Percentiles rank a stretch among this genome's conserved stretches.
Conservation (phyloP, 768 basidiomycete species). For the Hypsizygus marmoreus region DNA sequence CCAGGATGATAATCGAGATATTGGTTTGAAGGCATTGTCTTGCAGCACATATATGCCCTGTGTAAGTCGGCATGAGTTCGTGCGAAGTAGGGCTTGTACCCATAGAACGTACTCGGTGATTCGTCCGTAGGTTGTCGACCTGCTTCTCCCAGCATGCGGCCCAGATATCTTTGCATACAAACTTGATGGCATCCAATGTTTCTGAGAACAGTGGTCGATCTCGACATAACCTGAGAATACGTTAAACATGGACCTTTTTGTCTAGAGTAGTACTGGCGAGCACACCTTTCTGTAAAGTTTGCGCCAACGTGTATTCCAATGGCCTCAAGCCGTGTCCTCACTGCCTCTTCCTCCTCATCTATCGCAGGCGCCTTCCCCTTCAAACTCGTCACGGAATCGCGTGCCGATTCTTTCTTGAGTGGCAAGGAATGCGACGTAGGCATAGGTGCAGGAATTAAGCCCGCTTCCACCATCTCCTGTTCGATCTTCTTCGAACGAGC, state of each 20-base stretch:
- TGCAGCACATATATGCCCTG: conserved; percentile 94
- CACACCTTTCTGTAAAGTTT: conserved; percentile 83
- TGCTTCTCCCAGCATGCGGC: conserved; percentile 90
- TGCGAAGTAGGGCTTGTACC: background rate
- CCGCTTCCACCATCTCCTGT: conserved; percentile 78
- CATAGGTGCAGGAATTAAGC: conserved; percentile 59
- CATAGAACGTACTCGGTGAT: conserved; percentile 73
- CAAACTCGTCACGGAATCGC: conserved; percentile 47
- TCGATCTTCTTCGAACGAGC: conserved; percentile 69
- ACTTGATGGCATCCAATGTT: conserved; percentile 90
- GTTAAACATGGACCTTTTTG: too few relatives aligned
- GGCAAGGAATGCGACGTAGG: conserved; percentile 40
- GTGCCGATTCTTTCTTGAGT: conserved; percentile 43
- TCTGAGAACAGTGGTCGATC: conserved; percentile 76
- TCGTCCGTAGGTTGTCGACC: conserved; percentile 93
- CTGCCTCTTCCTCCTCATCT: conserved; percentile 76
- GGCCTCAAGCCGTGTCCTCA: conserved; percentile 70
- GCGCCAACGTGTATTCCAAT: conserved; percentile 88
- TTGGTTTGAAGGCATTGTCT: conserved; percentile 87
- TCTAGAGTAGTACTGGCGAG: conserved; percentile 1
- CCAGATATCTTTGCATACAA: conserved; percentile 97
- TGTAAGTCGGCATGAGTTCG: background rate
- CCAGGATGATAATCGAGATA: conserved; percentile 79
- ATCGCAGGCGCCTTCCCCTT: conserved; percentile 31
- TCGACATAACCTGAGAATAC: conserved; percentile 70